Percentiles rank a stretch among this genome's conserved stretches.
phyloP scores from a whole-genome alignment of 352 stramenopile genomes.

The Peronospora destructor region DNA sequence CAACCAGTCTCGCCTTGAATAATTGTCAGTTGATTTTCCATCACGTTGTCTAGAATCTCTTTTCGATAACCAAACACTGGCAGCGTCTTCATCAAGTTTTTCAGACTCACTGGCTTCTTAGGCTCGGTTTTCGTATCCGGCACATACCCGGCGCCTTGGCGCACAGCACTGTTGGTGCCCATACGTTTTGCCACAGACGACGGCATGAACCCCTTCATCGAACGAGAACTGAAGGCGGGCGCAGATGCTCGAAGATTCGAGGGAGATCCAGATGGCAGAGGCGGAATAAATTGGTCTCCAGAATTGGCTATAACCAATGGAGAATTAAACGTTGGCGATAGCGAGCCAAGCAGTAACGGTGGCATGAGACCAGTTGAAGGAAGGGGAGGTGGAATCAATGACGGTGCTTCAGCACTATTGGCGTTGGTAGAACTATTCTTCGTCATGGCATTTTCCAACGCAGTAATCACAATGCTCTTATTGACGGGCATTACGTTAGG shows the following conservation, averaged over 20 bases:
- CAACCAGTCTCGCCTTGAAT: constrained; percentile 93
- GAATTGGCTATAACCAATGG: not conserved
- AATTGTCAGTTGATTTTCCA: constrained; percentile 83
- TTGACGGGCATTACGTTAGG: constrained; percentile 4
- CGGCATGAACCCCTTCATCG: constrained; percentile 34
- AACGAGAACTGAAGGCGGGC: constrained; percentile 9
- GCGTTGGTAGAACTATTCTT: constrained; percentile 3
- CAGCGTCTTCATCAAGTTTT: constrained; percentile 61
- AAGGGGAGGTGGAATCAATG: constrained; percentile 2
- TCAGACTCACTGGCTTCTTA: constrained; percentile 28
- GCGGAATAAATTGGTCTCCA: constrained; percentile 8
- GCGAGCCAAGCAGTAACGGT: constrained; percentile 4
- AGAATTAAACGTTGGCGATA: not conserved
- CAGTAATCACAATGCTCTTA: constrained; percentile 13
- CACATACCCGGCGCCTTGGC: constrained; percentile 13
- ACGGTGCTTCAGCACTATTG: not conserved
- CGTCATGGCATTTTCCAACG: constrained; percentile 19
- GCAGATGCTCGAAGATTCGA: constrained; percentile 13
- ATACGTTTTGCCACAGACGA: constrained; percentile 36
- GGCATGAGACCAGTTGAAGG: constrained; percentile 2
- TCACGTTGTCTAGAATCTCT: constrained; percentile 81
- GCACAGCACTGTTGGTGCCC: constrained; percentile 22
- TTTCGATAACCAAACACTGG: constrained; percentile 86
- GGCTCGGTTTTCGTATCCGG: constrained; percentile 4
- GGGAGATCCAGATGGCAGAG: constrained; percentile 6